These are phyloP conservation scores for Vaccinium myrtillus DNA, from an alignment of 148 eudicot species.

Conservation along the genomic window DNA sequence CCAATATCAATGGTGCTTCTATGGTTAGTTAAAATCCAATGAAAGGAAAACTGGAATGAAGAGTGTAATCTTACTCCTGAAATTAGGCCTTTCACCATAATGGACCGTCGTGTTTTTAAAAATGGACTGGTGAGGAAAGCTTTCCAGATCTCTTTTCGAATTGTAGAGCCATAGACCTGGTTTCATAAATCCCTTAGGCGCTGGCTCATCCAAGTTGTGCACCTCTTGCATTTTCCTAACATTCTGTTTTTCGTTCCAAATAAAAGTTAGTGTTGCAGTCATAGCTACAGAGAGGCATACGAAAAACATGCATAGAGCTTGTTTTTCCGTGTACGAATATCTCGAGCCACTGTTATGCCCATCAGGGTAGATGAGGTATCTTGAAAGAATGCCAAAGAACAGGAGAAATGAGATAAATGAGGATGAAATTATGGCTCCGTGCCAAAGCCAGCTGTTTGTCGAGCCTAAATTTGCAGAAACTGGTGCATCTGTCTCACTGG, in stretches of 20 bases:
- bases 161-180: constrained; percentile 35
- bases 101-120: constrained; percentile 46
- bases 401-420: constrained; percentile 48
- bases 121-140: constrained; percentile 56
- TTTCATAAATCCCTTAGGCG: constrained; percentile 44
- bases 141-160: constrained; percentile 68
- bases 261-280: constrained; percentile 41
- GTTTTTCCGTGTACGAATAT: constrained; percentile 33
- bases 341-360: constrained; percentile 45
- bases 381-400: constrained; percentile 43
- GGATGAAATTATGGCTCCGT: constrained; percentile 51
- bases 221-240: constrained; percentile 43
- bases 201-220: constrained; percentile 40
- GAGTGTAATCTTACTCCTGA: constrained; percentile 53
- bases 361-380: constrained; percentile 57
- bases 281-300: constrained; percentile 49
- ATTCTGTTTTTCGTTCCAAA: constrained; percentile 58
- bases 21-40: no score
- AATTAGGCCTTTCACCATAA: constrained; percentile 68
- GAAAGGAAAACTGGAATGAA: background rate
- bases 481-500: constrained; percentile 46
- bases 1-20: no score
- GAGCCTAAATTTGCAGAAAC: constrained; percentile 54
- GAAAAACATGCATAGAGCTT: constrained; percentile 33
- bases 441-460: constrained; percentile 58